Conservation (phyloP, 1,139 yeast genomes). For the Ogataea hybrid region DNA sequence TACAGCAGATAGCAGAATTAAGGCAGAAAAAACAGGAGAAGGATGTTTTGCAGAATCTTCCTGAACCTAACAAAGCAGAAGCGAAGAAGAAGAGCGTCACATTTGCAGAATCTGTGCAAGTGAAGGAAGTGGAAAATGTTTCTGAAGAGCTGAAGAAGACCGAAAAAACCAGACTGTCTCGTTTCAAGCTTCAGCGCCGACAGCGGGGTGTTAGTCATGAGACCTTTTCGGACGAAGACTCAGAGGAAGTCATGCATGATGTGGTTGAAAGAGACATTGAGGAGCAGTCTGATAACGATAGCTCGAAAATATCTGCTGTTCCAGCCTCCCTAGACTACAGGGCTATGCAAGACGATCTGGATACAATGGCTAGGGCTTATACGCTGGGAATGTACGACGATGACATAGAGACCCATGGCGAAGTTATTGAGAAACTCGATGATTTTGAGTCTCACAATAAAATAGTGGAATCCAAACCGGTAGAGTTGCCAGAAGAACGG, state of each 20-base stretch:
- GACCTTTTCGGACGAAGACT: neutral
- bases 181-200: conserved; percentile 17
- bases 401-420: conserved; percentile 56
- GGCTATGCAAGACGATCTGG: conserved; percentile 43
- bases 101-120: conserved; percentile 49
- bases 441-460: conserved; percentile 56
- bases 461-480: conserved; percentile 42
- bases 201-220: neutral
- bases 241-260: conserved; percentile 21
- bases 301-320: neutral
- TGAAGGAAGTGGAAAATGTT: conserved; percentile 59
- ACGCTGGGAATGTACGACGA: conserved; percentile 59
- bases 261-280: conserved; percentile 24
- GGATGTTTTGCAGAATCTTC: neutral
- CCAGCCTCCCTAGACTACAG: conserved; percentile 40
- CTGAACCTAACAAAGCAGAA: conserved; percentile 15
- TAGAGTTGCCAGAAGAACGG: conserved; percentile 28
- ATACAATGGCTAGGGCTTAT: conserved; percentile 61
- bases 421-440: conserved; percentile 50
- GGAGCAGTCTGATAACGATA: neutral
- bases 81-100: conserved; percentile 44
- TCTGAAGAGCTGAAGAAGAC: conserved; percentile 44
- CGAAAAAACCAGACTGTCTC: conserved; percentile 18
- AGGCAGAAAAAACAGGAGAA: conserved; percentile 18
- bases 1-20: conserved; percentile 25